Evolutionary conservation across 495 filamentous ascomycete genomes (phyloP), one percentile per base, ranked within the genome.

Genomic region (Neurospora sp.): DNA sequence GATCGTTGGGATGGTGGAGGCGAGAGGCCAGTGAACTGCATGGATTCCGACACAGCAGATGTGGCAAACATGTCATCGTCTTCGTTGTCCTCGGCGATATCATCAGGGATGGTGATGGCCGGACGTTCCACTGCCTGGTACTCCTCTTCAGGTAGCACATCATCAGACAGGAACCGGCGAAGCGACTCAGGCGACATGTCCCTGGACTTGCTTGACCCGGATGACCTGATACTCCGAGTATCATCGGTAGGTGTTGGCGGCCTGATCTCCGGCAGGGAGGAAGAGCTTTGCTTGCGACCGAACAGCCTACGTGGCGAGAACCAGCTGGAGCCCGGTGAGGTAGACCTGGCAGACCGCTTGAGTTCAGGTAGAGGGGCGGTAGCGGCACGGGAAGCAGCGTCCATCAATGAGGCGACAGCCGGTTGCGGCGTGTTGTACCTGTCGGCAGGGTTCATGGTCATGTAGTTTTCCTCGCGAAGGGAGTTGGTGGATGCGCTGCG

Each of bases 391-490:
- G 80, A 75, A 70, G 84, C 79, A 4, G 75, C 77, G 0, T 78
- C 78, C 9, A 79, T 79, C 8, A 85, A 86, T 59, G 87, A 85
- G 9, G 80, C 79, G 15, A 77, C 77, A 4, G 90, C 87, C n/a
- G 88, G 85, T 62, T 89, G 85, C 31, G 92, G 92, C 38, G 89
- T 88, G 78, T 90, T 83, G 71, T 89, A 96, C 76, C 90, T 93
- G 83, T 93, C 91, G 21, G 86, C 84, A 0, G 93, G 93, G 75
- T 94, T 89, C 87, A 94, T 90, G 0, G 93, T 95, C 77, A 88
- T 91, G 74, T 88, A 86, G 54, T 89, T 85, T 36, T 80, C 79
- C 9, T 82, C 80, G n/a, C 81, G 76, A 21, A 88, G 73, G 11
- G 85, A 86, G 72, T 80, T 87, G 77, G 84, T 77, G 4, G 85